These are phyloP conservation scores for Nowakowskiella sp. DNA, from an alignment of 192 early-diverging fungal genomes.

Conservation along the genomic window DNA sequence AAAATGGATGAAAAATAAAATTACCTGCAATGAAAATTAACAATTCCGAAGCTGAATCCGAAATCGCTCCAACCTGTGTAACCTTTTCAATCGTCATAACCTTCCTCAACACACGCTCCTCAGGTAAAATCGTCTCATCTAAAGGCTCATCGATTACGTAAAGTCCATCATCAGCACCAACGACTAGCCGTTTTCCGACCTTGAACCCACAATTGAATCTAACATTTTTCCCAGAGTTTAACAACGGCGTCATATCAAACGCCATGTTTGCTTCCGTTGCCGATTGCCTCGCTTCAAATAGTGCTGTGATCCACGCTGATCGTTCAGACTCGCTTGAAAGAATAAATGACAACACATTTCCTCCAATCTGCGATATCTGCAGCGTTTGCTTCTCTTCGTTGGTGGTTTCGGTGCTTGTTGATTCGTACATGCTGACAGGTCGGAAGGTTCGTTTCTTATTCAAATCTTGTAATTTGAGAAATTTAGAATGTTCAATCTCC, in stretches of 20 bases:
- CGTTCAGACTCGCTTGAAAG: conserved; percentile 65
- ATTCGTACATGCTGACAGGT: no score
- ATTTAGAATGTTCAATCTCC: no score
- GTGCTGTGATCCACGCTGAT: conserved; percentile 76
- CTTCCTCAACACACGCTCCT: conserved; percentile 14
- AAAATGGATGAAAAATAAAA: neutral
- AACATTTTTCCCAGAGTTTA: neutral
- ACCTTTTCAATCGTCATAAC: conserved; percentile 67
- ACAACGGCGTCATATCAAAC: conserved; percentile 52
- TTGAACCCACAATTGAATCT: conserved; percentile 49
- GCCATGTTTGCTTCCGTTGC: conserved; percentile 31
- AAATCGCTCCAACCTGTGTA: conserved; percentile 78
- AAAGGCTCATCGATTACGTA: conserved; percentile 52
- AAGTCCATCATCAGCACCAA: conserved; percentile 82
- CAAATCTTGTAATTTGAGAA: no score
- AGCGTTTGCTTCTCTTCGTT: conserved; percentile 22
- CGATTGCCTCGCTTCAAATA: conserved; percentile 52
- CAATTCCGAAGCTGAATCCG: conserved; percentile 67
- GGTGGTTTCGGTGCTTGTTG: conserved; percentile 41
- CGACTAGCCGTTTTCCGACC: conserved; percentile 53
- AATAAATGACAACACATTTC: conserved; percentile 52
- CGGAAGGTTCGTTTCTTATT: no score
- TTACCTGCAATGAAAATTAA: conserved; percentile 76
- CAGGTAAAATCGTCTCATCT: conserved; percentile 22
- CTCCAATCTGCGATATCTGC: neutral